Conservation (phyloP, 768 basidiomycete genomes). For the Trametes coccinea region DNA sequence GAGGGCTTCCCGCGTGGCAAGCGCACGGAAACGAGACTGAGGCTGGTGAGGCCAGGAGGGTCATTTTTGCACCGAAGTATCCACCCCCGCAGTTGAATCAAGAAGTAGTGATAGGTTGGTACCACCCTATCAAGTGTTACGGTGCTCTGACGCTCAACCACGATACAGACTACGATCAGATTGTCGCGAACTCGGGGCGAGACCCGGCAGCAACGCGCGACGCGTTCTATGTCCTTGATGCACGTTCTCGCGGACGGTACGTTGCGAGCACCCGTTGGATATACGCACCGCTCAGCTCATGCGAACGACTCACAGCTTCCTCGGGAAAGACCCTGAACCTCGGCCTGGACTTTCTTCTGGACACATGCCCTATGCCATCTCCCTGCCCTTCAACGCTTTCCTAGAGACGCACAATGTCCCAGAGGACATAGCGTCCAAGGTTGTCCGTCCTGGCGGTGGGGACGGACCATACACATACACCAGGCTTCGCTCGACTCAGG, state of each 20-base stretch:
- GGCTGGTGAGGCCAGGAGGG: slow-evolving; percentile 31
- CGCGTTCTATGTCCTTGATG: slow-evolving; percentile 82
- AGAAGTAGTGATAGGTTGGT: slow-evolving; percentile 48
- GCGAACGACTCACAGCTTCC: slow-evolving; percentile 52
- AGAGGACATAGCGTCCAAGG: slow-evolving; percentile 9
- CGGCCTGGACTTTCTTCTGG: slow-evolving; percentile 85
- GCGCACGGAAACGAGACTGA: slow-evolving; percentile 63
- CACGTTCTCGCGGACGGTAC: slow-evolving; percentile 80
- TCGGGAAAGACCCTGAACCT: slow-evolving; percentile 85
- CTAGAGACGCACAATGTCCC: slow-evolving; percentile 44
- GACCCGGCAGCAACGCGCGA: slow-evolving; percentile 44
- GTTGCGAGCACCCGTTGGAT: not conserved
- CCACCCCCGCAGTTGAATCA: slow-evolving; percentile 52
- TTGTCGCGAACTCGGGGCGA: slow-evolving; percentile 66
- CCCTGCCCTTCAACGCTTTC: slow-evolving; percentile 81
- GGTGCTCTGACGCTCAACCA: not conserved
- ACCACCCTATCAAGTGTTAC: too few species aligned
- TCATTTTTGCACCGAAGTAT: slow-evolving; percentile 40
- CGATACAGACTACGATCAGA: slow-evolving; percentile 71
- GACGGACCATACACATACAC: slow-evolving; percentile 53
- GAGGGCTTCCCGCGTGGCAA: slow-evolving; percentile 87
- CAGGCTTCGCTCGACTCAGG: slow-evolving; percentile 20
- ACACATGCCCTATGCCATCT: slow-evolving; percentile 86
- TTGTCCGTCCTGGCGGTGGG: slow-evolving; percentile 20
- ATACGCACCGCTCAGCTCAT: not conserved